Evolutionary conservation across 2,329 filamentous ascomycete genomes (phyloP).

Genomic region (Pseudogymnoascus sp.): DNA sequence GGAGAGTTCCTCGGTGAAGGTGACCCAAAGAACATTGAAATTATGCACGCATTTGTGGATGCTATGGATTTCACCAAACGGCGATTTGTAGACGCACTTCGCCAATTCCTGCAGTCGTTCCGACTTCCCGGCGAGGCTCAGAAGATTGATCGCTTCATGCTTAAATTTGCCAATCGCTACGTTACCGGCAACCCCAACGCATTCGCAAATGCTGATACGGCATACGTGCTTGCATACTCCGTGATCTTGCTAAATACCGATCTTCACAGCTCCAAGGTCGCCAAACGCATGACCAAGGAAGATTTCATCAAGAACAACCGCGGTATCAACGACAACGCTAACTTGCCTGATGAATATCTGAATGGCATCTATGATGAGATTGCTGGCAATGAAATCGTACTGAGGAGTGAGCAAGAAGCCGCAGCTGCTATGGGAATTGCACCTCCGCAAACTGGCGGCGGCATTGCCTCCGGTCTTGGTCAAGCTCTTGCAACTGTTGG

Average conservation of each 20-base stretch:
- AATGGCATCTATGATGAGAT: conserved; percentile 89
- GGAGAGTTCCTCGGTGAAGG: conserved; percentile 94
- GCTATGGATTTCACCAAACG: conserved; percentile 87
- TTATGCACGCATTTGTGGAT: conserved; percentile 98
- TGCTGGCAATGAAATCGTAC: conserved; percentile 79
- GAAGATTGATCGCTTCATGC: conserved; percentile 98
- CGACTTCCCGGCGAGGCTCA: conserved; percentile 91
- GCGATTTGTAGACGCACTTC: conserved; percentile 84
- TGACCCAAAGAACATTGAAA: conserved; percentile 85
- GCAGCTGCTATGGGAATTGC: conserved; percentile 69
- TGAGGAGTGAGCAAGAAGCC: conserved; percentile 83
- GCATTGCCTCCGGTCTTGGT: conserved; percentile 74
- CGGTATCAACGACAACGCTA: conserved; percentile 93
- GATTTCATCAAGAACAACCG: conserved; percentile 99
- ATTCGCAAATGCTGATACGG: conserved; percentile 95
- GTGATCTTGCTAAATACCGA: conserved; percentile 97
- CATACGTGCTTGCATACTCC: conserved; percentile 91
- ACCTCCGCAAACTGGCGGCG: conserved; percentile 50
- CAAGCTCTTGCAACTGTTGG: conserved; percentile 88
- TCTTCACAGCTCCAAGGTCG: conserved; percentile 81
- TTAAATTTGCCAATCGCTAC: conserved; percentile 97
- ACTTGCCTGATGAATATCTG: conserved; percentile 89
- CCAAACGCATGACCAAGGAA: conserved; percentile 81
- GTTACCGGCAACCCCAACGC: conserved; percentile 92
- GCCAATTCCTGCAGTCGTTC: conserved; percentile 90